Evolutionary conservation across 129 eudicot species (phyloP).

Genomic region (Logfia minima): DNA sequence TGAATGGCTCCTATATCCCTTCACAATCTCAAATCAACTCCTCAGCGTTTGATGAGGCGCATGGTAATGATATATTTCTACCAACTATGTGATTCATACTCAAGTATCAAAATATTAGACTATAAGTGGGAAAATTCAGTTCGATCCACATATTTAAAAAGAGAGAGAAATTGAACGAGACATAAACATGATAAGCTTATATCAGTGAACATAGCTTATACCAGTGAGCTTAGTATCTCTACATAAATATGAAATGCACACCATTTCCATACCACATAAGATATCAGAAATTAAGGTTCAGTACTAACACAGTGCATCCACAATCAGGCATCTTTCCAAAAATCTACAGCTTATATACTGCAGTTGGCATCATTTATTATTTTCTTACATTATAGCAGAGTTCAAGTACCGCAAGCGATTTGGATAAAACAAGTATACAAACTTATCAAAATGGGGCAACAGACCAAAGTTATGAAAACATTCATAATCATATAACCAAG

Average conservation of each 20-base stretch:
- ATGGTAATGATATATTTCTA: constrained; percentile 10
- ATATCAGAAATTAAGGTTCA: constrained; percentile 8
- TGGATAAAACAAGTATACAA: not conserved
- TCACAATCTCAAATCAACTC: constrained; percentile 19
- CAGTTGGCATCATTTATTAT: not conserved
- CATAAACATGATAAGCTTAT: not conserved
- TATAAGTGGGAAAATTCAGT: constrained; percentile 1
- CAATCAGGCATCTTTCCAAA: not conserved
- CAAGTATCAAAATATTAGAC: constrained; percentile 1
- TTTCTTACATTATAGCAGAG: not conserved
- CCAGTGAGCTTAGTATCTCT: not conserved
- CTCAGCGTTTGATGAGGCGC: constrained; percentile 1
- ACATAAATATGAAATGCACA: not conserved
- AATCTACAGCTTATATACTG: not conserved
- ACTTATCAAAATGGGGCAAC: not conserved
- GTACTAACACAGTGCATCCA: constrained; percentile 8
- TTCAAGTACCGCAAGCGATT: not conserved
- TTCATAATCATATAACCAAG: not conserved
- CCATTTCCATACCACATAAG: not conserved
- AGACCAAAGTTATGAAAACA: not conserved
- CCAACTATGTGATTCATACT: constrained; percentile 16
- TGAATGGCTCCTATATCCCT: constrained; percentile 3
- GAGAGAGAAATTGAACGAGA: not conserved
- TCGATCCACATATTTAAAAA: constrained; percentile 12
- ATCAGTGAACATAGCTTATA: constrained; percentile 16